Evolutionary conservation across 768 basidiomycete species (phyloP), one percentile per base, ranked within the genome.

Genomic region (Leucocoprinus sp.): DNA sequence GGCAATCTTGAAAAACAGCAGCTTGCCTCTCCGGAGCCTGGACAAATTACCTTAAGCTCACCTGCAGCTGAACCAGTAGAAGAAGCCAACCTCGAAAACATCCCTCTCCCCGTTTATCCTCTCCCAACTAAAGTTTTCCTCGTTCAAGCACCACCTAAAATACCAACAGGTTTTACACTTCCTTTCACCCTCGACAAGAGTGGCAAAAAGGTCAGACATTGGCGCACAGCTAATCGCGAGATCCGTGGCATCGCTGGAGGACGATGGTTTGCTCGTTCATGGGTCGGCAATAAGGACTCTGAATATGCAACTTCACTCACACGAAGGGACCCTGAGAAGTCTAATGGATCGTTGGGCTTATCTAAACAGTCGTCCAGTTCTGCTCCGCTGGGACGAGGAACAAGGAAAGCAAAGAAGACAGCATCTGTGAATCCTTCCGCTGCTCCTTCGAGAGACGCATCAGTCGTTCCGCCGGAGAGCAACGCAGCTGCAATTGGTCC

Each of bases 261-360:
- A 1, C 76, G 86, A 31, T 90, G 87, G 87, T 82, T 88, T 53
- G 65, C 78, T 5, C 74, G 73, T 24, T 64, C 82, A n/a, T 90
- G 85, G 85, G 83, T 86, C n/a, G 87, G 86, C 18, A 81, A 80
- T 50, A 87, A 84, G 60, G 84, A 87, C 41, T 86, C 84, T 8
- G 74, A 82, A 40, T 79, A 73, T 48, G 74, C 79, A 5, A 54
- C 62, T 19, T 60, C 64, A 21, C 43, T 61, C 17, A 62, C 64
- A 17, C 50, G 55, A 8, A 57, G 50, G n/a, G 67, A 65, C n/a
- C 63, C 61, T n/a, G 65, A 63, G 43, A 35, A 51, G 22, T 43
- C 54, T 48, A 46, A 39, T 50, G 53, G 28, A 57, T 70, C 6
- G 52, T 61, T 17, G 8, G 17, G 27, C 17, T 48, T 66, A 17